phyloP scores from a whole-genome alignment of 352 stramenopile genomes.

The Pelagophyceae sp. region DNA sequence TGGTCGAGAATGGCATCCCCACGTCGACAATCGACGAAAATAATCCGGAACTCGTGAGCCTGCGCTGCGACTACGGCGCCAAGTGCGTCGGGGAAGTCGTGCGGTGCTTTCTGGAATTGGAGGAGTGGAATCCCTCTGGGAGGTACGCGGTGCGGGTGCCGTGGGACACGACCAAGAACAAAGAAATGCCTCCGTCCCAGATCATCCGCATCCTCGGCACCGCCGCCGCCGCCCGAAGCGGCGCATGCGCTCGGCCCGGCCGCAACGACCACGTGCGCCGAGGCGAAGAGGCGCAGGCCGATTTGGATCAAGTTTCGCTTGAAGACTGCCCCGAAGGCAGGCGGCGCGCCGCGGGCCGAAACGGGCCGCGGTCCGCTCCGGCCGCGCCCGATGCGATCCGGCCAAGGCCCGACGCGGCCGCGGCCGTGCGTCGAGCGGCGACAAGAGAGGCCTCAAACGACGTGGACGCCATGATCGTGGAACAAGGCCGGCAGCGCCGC shows the following conservation, averaged over 20 bases:
- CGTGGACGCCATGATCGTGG: too few relatives aligned
- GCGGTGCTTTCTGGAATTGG: constrained; percentile 8
- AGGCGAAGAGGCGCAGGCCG: too few relatives aligned
- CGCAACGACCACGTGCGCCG: too few relatives aligned
- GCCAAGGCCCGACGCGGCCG: too few relatives aligned
- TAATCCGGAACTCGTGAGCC: constrained; percentile 3
- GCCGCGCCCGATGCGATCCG: too few relatives aligned
- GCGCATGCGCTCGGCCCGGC: not conserved
- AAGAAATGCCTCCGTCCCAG: not conserved
- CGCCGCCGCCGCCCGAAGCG: not conserved
- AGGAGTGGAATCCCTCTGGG: not conserved
- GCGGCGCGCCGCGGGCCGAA: too few relatives aligned
- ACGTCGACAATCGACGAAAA: not conserved
- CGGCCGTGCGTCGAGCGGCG: too few relatives aligned
- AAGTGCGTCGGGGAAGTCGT: not conserved
- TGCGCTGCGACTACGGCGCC: not conserved
- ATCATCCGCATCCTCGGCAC: not conserved
- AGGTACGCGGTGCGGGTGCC: constrained; percentile 6
- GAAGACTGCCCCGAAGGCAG: too few relatives aligned
- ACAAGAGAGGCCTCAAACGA: too few relatives aligned
- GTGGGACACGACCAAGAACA: not conserved
- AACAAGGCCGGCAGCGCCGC: too few relatives aligned
- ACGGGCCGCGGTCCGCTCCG: too few relatives aligned
- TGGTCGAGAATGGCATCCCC: not conserved
- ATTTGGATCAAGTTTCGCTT: too few relatives aligned